A percentile compares a stretch with the other conserved stretches of the same genome.
Evolutionary conservation across 2,329 filamentous ascomycete species (phyloP).

Genomic region (Botrytis fabae): DNA sequence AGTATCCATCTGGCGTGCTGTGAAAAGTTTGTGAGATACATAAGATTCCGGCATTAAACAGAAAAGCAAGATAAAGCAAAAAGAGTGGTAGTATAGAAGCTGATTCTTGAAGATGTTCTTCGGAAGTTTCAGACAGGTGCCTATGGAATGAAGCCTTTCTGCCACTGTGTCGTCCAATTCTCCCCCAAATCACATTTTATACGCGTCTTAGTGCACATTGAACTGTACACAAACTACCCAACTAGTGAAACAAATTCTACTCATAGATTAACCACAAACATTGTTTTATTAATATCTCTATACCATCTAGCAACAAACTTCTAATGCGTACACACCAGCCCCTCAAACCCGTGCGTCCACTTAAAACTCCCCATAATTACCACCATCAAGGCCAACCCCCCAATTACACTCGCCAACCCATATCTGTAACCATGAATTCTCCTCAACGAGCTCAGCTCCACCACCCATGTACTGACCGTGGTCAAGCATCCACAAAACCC

Average conservation of each 20-base stretch:
- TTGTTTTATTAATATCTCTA: not conserved
- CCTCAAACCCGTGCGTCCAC: slow-evolving; percentile 64
- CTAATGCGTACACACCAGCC: slow-evolving; percentile 36
- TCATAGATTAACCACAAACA: not conserved
- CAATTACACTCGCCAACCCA: slow-evolving; percentile 59
- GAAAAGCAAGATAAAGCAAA: not conserved
- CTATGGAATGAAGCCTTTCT: not conserved
- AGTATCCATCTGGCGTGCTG: not conserved
- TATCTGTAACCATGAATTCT: slow-evolving; percentile 67
- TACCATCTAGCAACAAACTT: not conserved
- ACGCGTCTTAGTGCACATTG: not conserved
- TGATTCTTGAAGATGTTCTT: not conserved
- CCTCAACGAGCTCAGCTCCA: slow-evolving; percentile 56
- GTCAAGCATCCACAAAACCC: slow-evolving; percentile 68
- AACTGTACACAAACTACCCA: not conserved
- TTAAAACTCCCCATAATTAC: slow-evolving; percentile 72
- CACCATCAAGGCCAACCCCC: slow-evolving; percentile 60
- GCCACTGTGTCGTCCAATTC: not conserved
- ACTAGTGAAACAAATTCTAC: not conserved
- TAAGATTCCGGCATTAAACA: not conserved
- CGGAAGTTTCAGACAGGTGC: not conserved
- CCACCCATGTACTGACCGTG: slow-evolving; percentile 67
- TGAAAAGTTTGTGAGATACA: not conserved
- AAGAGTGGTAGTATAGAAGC: not conserved
- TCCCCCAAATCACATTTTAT: not conserved